Conservation (phyloP, 139 green algal genomes). For the Micractinium conductrix region DNA sequence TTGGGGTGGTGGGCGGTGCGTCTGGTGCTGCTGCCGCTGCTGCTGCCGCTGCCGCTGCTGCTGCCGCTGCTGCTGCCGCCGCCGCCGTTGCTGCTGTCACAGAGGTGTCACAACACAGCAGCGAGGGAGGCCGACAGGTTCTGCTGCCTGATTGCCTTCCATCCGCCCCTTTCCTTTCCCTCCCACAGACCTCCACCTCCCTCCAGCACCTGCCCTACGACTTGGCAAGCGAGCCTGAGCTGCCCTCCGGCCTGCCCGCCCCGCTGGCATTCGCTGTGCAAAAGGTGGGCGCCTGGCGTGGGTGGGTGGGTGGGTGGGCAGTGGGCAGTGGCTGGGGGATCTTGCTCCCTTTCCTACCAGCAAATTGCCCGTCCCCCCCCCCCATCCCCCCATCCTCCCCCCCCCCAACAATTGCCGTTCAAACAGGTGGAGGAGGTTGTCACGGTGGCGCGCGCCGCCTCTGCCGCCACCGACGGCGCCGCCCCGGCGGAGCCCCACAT, state of each 20-base stretch:
- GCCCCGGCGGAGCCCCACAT: too few relatives aligned
- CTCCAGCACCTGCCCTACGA: conserved; percentile 88
- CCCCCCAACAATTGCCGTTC: not conserved
- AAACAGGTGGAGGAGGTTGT: not conserved
- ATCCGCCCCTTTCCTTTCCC: not conserved
- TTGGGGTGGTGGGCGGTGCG: not conserved
- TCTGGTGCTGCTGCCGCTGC: not conserved
- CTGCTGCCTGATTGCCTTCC: too few relatives aligned
- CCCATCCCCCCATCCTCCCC: too few relatives aligned
- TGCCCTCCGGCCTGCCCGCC: conserved; percentile 24
- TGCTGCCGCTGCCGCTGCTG: too few relatives aligned
- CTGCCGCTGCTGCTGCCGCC: too few relatives aligned
- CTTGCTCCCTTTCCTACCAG: too few relatives aligned
- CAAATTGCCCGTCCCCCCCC: too few relatives aligned
- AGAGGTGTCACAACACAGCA: too few relatives aligned
- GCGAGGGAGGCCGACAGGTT: too few relatives aligned
- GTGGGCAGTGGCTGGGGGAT: not conserved
- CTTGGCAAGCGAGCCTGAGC: conserved; percentile 57
- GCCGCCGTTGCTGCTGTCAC: too few relatives aligned
- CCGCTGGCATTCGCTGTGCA: conserved; percentile 83
- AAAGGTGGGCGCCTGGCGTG: conserved; percentile 81
- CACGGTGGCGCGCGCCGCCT: not conserved
- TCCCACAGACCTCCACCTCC: conserved; percentile 52
- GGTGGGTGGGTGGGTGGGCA: not conserved
- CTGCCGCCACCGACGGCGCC: not conserved